These are phyloP conservation scores for Chlorella sp. DNA, from an alignment of 139 green algal species.

Conservation along the genomic window DNA sequence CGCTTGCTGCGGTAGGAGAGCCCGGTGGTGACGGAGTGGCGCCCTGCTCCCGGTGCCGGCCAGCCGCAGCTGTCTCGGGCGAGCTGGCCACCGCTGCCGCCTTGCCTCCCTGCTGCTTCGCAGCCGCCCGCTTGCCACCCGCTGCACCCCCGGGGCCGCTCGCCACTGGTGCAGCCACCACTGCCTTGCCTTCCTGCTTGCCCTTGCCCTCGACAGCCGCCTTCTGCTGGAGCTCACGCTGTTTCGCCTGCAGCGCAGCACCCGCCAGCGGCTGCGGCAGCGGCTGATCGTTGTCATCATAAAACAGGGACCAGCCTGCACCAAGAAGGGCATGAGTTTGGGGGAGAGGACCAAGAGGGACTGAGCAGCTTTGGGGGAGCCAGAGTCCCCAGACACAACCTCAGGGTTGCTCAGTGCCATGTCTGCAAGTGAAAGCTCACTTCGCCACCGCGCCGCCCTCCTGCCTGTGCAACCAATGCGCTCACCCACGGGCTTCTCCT, in stretches of 20 bases:
- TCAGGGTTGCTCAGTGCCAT: too few relatives aligned
- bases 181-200: background rate
- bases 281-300: slow-evolving; percentile 21
- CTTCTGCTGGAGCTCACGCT: slow-evolving; percentile 2
- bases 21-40: too few relatives aligned
- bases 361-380: too few relatives aligned
- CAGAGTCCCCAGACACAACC: too few relatives aligned
- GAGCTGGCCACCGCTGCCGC: background rate
- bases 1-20: too few relatives aligned
- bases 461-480: background rate
- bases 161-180: background rate
- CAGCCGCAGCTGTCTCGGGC: too few relatives aligned
- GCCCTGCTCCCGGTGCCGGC: too few relatives aligned
- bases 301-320: slow-evolving; percentile 21
- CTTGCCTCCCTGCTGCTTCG: background rate
- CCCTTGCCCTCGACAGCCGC: background rate
- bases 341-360: too few relatives aligned
- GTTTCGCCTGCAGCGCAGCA: slow-evolving; percentile 2
- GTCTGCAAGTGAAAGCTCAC: too few relatives aligned
- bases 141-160: background rate
- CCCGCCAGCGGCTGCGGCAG: slow-evolving; percentile 17
- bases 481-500: slow-evolving; percentile 24
- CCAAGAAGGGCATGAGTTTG: background rate
- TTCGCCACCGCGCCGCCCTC: too few relatives aligned
- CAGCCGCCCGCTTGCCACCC: background rate